Evolutionary conservation across 306 rosid species (phyloP).

Genomic region (Dicorynia guianensis): DNA sequence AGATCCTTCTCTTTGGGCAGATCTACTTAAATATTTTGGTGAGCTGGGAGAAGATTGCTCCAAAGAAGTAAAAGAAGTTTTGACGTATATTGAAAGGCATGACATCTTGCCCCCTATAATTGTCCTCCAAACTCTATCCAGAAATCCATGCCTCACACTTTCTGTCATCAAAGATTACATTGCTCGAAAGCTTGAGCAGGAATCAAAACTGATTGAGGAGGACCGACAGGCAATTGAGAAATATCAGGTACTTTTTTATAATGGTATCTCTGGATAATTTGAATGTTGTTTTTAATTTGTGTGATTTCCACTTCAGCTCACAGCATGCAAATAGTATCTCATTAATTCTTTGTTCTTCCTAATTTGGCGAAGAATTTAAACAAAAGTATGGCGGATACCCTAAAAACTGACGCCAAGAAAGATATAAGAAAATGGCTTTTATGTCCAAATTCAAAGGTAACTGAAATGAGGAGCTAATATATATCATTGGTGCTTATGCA

Average conservation of each 20-base stretch:
- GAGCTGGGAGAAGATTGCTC: constrained; percentile 99
- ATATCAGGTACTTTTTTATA: constrained; percentile 72
- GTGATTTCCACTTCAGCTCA: not conserved
- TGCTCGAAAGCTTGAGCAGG: constrained; percentile 95
- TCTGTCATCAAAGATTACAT: constrained; percentile 94
- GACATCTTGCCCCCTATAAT: constrained; percentile 94
- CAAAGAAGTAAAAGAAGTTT: constrained; percentile 95
- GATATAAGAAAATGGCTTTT: constrained; percentile 20
- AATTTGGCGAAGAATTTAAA: constrained; percentile 13
- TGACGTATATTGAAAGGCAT: constrained; percentile 89
- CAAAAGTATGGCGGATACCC: constrained; percentile 12
- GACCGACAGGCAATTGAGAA: constrained; percentile 89
- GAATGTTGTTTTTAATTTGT: not conserved
- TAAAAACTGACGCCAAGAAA: constrained; percentile 1
- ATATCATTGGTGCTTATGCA: too few relatives aligned
- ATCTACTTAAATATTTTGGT: constrained; percentile 90
- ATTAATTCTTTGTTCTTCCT: constrained; percentile 24
- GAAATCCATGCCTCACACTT: constrained; percentile 90
- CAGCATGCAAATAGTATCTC: constrained; percentile 11
- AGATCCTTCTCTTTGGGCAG: constrained; percentile 97
- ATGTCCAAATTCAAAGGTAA: not conserved
- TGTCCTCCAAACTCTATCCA: constrained; percentile 90
- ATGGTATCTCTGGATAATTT: constrained; percentile 25
- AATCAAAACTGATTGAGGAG: constrained; percentile 91
- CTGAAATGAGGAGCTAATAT: not conserved